Evolutionary conservation across 1,139 yeast genomes (phyloP).

Genomic region (Komagataea norvegica): DNA sequence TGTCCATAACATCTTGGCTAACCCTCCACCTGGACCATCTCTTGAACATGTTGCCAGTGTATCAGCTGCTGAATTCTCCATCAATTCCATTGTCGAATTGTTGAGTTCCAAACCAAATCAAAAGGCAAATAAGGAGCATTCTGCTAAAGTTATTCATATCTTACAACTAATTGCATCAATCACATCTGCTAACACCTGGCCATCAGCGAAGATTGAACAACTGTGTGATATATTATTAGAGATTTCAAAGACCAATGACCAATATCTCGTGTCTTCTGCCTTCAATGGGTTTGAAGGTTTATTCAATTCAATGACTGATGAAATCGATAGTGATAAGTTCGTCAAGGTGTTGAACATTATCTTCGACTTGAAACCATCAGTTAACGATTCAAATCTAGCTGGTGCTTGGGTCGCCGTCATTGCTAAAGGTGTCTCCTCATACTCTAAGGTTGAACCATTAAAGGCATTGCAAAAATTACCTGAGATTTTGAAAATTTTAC

Average conservation of each 20-base stretch:
- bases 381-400: constrained; percentile 77
- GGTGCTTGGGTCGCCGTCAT: constrained; percentile 95
- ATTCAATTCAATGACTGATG: constrained; percentile 68
- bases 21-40: constrained; percentile 81
- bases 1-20: constrained; percentile 51
- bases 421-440: constrained; percentile 78
- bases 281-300: constrained; percentile 84
- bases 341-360: constrained; percentile 63
- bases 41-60: constrained; percentile 72
- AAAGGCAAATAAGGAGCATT: constrained; percentile 43
- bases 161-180: constrained; percentile 70
- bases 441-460: constrained; percentile 54
- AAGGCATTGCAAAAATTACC: constrained; percentile 55
- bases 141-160: constrained; percentile 64
- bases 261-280: constrained; percentile 73
- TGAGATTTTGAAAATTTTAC: constrained; percentile 50
- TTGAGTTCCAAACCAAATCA: constrained; percentile 35
- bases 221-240: constrained; percentile 74
- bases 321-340: constrained; percentile 59
- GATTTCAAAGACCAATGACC: constrained; percentile 79
- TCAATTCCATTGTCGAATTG: constrained; percentile 48
- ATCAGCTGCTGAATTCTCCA: constrained; percentile 63
- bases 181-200: constrained; percentile 79
- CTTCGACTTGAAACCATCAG: constrained; percentile 74
- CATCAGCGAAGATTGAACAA: constrained; percentile 58